Evolutionary conservation across 768 basidiomycete genomes (phyloP).

Genomic region (Suillus fuscotomentosus): DNA sequence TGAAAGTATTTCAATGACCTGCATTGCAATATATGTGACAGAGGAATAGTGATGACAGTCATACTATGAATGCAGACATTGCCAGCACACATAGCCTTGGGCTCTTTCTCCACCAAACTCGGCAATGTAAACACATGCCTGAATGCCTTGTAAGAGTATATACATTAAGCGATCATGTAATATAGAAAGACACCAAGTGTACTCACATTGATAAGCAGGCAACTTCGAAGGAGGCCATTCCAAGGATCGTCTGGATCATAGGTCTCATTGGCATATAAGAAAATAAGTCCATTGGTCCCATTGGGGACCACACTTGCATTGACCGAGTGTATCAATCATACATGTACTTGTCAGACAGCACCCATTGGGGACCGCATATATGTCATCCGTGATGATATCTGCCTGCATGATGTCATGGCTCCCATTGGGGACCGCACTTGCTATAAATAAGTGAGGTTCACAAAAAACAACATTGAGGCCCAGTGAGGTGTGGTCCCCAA

Average conservation of each 20-base stretch:
- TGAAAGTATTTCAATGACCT: slow-evolving; percentile 7
- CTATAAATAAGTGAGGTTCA: too few relatives aligned
- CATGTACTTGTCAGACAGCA: too few relatives aligned
- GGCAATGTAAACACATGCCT: slow-evolving; percentile 31
- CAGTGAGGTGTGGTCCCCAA: too few relatives aligned
- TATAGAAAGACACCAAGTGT: not conserved
- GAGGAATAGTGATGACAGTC: slow-evolving; percentile 16
- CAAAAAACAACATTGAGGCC: too few relatives aligned
- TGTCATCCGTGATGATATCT: too few relatives aligned
- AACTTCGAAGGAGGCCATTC: slow-evolving; percentile 22
- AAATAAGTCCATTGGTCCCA: too few relatives aligned
- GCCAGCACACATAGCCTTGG: slow-evolving; percentile 1
- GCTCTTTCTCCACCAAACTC: slow-evolving; percentile 26
- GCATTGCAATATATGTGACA: slow-evolving; percentile 21
- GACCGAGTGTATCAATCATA: too few relatives aligned
- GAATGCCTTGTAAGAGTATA: slow-evolving; percentile 17
- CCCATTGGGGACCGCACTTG: too few relatives aligned
- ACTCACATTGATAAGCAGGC: slow-evolving; percentile 19
- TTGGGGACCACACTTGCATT: too few relatives aligned
- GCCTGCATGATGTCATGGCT: too few relatives aligned
- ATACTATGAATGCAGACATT: slow-evolving; percentile 20
- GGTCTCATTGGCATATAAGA: slow-evolving; percentile 18
- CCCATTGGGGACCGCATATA: too few relatives aligned
- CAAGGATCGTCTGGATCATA: slow-evolving; percentile 10
- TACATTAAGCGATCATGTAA: slow-evolving; percentile 10